Evolutionary conservation across 345 rosid species (phyloP), one percentile per base, ranked within the genome.

Genomic region (Kandelia obovata): DNA sequence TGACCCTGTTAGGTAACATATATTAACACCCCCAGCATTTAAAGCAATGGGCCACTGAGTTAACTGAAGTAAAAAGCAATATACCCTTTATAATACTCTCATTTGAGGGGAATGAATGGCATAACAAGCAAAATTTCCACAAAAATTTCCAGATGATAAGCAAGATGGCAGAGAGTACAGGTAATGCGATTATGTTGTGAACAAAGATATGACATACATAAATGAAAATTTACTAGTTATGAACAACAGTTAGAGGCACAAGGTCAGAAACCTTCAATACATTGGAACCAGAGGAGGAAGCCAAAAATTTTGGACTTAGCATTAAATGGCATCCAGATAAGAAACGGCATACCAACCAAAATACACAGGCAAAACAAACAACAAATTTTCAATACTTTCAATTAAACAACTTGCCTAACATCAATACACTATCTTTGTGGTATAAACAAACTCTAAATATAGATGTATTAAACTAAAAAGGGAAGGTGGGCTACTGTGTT

Each of bases 401-500:
- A 19, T 25, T 34, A 19, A 62, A 70, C 23, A 8, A 32, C 57
- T 52, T 6, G 32, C 21, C 19, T 37, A 25, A 7, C 53, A 68
- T 61, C 53, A 58, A 19, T 17, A 31, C 7, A 39, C 47, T 25
- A 8, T 43, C 37, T 35, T 34, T 32, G 37, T 3, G 13, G 25
- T 32, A 67, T 23, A 28, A 37, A 35, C 55, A 60, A 43, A 59
- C 30, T 20, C 43, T 7, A 31, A 53, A 57, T 10, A 35, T 26
- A 53, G 32, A 67, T 32, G 46, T 52, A 23, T 31, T 7, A 37
- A 60, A 47, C 35, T 26, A 23, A 68, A 71, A 52, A 30, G 28
- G 46, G 39, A 61, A 60, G 16, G 62, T 57, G 39, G 34, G 26
- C 10, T 25, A 47, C 68, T 19, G 70, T 74, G 85, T 81, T 72